Conservation (phyloP, 2,329 filamentous ascomycete species). For the Cytospora schulzeri region DNA sequence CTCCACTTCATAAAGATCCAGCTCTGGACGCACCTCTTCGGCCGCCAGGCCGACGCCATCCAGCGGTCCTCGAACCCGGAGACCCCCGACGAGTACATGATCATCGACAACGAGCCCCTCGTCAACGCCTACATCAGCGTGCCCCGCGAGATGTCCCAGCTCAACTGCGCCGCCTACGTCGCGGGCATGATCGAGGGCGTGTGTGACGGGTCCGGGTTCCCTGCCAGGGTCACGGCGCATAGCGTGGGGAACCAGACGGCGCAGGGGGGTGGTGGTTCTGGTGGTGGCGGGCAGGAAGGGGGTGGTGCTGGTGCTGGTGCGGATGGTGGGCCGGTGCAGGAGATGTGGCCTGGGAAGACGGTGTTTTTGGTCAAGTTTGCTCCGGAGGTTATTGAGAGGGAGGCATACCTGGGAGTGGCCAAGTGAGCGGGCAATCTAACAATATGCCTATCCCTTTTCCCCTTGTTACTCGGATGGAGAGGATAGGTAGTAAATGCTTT, state of each 20-base stretch:
- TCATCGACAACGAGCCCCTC: constrained; percentile 95
- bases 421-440: constrained; percentile 45
- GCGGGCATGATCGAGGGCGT: constrained; percentile 95
- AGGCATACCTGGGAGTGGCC: constrained; percentile 68
- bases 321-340: constrained; percentile 60
- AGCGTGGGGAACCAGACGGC: constrained; percentile 63
- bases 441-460: not conserved
- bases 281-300: constrained; percentile 81
- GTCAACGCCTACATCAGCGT: constrained; percentile 94
- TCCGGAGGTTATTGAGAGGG: constrained; percentile 86
- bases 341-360: constrained; percentile 95
- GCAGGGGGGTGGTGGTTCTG: constrained; percentile 71
- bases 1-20: constrained; percentile 94
- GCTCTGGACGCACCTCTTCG: constrained; percentile 91
- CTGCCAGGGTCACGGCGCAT: constrained; percentile 87
- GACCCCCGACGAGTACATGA: constrained; percentile 96
- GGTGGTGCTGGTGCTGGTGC: constrained; percentile 88
- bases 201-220: constrained; percentile 89
- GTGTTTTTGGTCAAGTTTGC: constrained; percentile 95
- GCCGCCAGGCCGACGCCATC: constrained; percentile 84
- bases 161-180: constrained; percentile 95
- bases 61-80: constrained; percentile 82
- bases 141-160: constrained; percentile 91
- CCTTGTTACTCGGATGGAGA: not conserved
- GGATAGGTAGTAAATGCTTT: not conserved